Evolutionary conservation across 2,329 filamentous ascomycete genomes (phyloP).

Genomic region (Exophiala dermatitidis): DNA sequence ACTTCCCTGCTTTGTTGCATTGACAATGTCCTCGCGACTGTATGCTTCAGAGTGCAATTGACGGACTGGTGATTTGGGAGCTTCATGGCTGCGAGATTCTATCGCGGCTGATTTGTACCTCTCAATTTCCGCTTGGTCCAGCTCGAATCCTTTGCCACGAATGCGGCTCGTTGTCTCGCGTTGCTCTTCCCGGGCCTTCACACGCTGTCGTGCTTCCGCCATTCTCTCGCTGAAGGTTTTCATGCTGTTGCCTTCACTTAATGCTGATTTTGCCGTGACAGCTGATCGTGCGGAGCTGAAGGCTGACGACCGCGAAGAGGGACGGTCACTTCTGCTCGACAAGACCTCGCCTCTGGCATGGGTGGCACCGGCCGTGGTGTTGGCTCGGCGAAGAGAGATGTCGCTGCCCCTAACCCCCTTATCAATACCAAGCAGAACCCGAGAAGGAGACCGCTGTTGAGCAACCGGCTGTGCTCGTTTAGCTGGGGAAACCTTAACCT

Average conservation of each 20-base stretch:
- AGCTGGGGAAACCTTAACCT: slow-evolving; percentile 70
- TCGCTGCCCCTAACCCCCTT: slow-evolving; percentile 75
- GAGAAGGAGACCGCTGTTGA: slow-evolving; percentile 65
- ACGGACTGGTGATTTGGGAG: slow-evolving; percentile 42
- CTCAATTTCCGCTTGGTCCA: slow-evolving; percentile 40
- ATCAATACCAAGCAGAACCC: slow-evolving; percentile 78
- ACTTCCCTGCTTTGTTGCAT: slow-evolving; percentile 27
- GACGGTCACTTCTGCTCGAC: slow-evolving; percentile 5
- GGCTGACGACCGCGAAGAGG: slow-evolving; percentile 23
- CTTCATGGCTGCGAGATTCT: slow-evolving; percentile 26
- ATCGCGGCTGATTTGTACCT: slow-evolving; percentile 36
- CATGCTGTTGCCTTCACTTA: background rate
- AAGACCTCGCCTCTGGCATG: slow-evolving; percentile 2
- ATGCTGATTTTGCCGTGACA: slow-evolving; percentile 1
- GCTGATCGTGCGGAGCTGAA: slow-evolving; percentile 24
- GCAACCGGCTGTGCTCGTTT: slow-evolving; percentile 43
- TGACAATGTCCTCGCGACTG: slow-evolving; percentile 55
- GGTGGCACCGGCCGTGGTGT: slow-evolving; percentile 20
- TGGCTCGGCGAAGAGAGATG: slow-evolving; percentile 71
- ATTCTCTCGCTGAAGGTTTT: slow-evolving; percentile 81
- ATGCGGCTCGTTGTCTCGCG: slow-evolving; percentile 34
- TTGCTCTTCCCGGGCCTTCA: slow-evolving; percentile 35
- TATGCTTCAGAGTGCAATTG: slow-evolving; percentile 46
- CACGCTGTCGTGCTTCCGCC: slow-evolving; percentile 54
- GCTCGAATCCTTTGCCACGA: slow-evolving; percentile 38